phyloP scores from a whole-genome alignment of 2,329 filamentous ascomycete species.

The Talaromyces amestolkiae region DNA sequence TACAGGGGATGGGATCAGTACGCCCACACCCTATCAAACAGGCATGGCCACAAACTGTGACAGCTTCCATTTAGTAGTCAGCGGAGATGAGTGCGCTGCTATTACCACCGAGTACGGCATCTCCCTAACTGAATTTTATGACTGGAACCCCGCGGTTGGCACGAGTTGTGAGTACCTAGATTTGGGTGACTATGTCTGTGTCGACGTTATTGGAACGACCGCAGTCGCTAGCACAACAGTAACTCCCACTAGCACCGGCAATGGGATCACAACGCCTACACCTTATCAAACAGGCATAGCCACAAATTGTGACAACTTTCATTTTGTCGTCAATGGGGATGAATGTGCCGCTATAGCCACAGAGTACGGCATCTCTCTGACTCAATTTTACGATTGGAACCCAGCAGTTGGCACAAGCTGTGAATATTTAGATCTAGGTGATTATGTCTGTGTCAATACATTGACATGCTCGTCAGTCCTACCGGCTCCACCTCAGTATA shows the following conservation, averaged over 20 bases:
- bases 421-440: no score
- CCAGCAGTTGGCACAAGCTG: conserved; percentile 24
- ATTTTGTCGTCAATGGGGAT: neutral
- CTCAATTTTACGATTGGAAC: conserved; percentile 30
- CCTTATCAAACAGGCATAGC: neutral
- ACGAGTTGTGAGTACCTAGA: neutral
- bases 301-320: neutral
- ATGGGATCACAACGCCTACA: neutral
- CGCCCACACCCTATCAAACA: neutral
- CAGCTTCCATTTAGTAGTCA: neutral
- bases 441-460: no score
- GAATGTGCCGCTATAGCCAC: neutral
- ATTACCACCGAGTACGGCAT: neutral
- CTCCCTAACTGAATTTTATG: conserved; percentile 2
- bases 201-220: no score
- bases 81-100: conserved; percentile 3
- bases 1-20: neutral
- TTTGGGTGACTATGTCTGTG: neutral
- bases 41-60: conserved; percentile 4
- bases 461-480: no score
- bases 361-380: conserved; percentile 7
- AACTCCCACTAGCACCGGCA: no score
- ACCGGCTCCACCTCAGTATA: no score
- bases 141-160: conserved; percentile 3
- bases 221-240: no score